These are phyloP conservation scores for Taxillus chinensis DNA, from an alignment of 164 flowering plant genomes.

Conservation along the genomic window DNA sequence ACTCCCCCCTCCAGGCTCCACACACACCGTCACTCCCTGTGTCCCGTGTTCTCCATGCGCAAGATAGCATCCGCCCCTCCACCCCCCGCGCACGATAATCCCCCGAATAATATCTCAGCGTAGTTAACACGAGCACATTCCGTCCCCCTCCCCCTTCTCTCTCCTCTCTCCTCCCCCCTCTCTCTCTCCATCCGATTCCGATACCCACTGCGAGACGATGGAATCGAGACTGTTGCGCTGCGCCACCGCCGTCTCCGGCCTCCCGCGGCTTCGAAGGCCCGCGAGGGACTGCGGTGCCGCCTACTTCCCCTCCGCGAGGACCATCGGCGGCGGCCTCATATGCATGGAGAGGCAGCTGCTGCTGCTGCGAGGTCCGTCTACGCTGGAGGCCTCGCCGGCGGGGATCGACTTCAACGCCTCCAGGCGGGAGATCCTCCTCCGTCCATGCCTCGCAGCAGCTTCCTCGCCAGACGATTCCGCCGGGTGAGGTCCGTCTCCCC, in stretches of 20 bases:
- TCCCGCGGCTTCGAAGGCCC: conserved; percentile 21
- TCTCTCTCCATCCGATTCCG: background rate
- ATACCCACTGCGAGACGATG: conserved; percentile 22
- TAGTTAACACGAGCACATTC: conserved; percentile 9
- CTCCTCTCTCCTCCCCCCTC: no score
- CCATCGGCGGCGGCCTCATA: conserved; percentile 52
- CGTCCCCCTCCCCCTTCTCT: background rate
- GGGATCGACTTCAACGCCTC: background rate
- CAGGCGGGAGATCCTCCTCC: conserved; percentile 21
- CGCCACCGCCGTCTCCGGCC: conserved; percentile 30
- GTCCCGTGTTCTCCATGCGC: background rate
- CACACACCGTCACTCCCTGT: background rate
- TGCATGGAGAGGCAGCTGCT: conserved; percentile 78
- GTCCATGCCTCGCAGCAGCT: conserved; percentile 37
- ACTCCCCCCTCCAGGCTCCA: background rate
- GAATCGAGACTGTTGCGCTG: conserved; percentile 73
- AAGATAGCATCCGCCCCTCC: background rate
- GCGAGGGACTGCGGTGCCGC: conserved; percentile 12
- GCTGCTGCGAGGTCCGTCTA: conserved; percentile 61
- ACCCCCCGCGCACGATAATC: background rate
- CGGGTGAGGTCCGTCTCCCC: conserved; percentile 90
- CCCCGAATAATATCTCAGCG: conserved; percentile 8
- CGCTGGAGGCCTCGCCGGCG: conserved; percentile 35
- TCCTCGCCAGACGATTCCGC: conserved; percentile 66
- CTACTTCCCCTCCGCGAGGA: conserved; percentile 14